Evolutionary conservation across 2,329 filamentous ascomycete genomes (phyloP), one percentile per base, ranked within the genome.

Genomic region (Cercospora sesami): DNA sequence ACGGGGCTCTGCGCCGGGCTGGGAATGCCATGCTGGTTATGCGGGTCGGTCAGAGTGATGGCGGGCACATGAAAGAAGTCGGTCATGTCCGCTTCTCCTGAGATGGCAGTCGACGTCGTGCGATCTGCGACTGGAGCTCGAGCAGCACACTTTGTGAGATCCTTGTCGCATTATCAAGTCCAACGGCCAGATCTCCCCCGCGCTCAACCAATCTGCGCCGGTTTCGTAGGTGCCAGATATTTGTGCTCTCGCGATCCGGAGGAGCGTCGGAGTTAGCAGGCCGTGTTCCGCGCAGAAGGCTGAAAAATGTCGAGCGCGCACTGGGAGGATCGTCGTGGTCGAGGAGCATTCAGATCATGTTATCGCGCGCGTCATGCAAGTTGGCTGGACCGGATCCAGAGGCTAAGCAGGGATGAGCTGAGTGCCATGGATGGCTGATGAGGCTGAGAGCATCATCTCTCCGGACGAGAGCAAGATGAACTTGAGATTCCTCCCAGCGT

Each of bases 41-140:
- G 78, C 67, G 81, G 78, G 75, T 83, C 81, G 42, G 80, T 81
- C 65, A 82, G 77, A 71, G 79, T 80, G 75, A 83, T 83, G 67
- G 68, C 63, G 51, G 70, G 70, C n/a, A 69, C 65, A 69, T 69
- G 65, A 45, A 33, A 31, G 36, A 48, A 33, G 30, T 63, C 63
- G 63, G 48, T 64, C 62, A 64, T 64, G 48, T 58, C 62, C 48
- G 23, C 48, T 36, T 26, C 53, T 58, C 53, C 53, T 58, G 53
- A 33, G 30, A 18, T 12, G 48, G 48, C 23, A 16, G 53, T 30
- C 53, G 26, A 33, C 53, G 53, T 58, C 21, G 53, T 48, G 42
- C n/a, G 26, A 57, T 57, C 48, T 53, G 21, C 48, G 48, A 55
- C 42, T 39, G 36, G 18, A 45, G 59, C 59, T 36, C 28, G 28